Evolutionary conservation across 2,329 filamentous ascomycete genomes (phyloP), one percentile per base, ranked within the genome.

Genomic region (Reticulascus tulasneorum): DNA sequence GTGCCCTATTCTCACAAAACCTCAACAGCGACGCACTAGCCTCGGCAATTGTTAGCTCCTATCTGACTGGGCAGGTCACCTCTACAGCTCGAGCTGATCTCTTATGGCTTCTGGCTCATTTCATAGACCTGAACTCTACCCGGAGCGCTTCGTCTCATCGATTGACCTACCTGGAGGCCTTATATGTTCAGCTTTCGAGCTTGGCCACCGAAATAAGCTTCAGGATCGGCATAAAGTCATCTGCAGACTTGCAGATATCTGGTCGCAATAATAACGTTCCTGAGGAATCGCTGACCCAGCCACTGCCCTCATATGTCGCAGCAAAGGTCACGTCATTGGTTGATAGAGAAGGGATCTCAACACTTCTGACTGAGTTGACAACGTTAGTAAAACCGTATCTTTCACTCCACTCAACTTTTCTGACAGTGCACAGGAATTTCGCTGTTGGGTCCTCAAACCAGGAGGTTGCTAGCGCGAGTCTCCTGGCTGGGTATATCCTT

Each of bases 401-500:
- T 9, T 13, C 20, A 22, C 9, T 10, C 1, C 8, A 12, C 4
- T 10, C 11, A 11, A 26, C 3, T 7, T 15, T n/a, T 21, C 42
- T 45, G 21, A 45, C 30, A 12, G 11, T 10, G 7, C 10, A 10
- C 9, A 45, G 42, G 12, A 42, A 43, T 18, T 43, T 45, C 28
- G 42, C 39, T 15, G 30, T 33, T 8, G 22, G 23, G n/a, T 54
- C 60, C 6, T 54, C 52, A 23, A 47, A 30, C 7, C 50, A 55
- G 25, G 52, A 58, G 9, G 50, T 56, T n/a, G 50, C 56, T 15
- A 55, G 53, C 6, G 34, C 42, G 3, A 84, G 83, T 47, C 66
- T 87, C 10, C 68, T 95, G 24, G 88, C 91, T 10, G 87, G 84
- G 19, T 97, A 95, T 54, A 87, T 89, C 4, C 69, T 97, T 24